Evolutionary conservation across 2,329 filamentous ascomycete genomes (phyloP).

Genomic region (Phialemoniopsis sp.): DNA sequence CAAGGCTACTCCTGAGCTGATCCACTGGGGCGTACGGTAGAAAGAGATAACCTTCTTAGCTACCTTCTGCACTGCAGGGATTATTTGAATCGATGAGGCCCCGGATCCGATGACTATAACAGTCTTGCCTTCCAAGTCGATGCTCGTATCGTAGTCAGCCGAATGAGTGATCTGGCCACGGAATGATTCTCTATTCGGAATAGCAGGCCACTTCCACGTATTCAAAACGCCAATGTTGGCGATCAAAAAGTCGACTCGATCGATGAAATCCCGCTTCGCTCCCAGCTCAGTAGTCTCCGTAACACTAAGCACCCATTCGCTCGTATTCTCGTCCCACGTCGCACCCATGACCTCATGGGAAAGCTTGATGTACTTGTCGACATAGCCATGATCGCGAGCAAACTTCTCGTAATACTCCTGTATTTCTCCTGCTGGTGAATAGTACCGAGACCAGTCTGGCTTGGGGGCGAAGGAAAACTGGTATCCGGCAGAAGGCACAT

Average conservation of each 20-base stretch:
- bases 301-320: slow-evolving; percentile 27
- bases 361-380: slow-evolving; percentile 37
- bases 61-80: slow-evolving; percentile 12
- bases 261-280: slow-evolving; percentile 11
- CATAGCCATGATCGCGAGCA: slow-evolving; percentile 20
- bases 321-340: slow-evolving; percentile 35
- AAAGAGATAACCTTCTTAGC: slow-evolving; percentile 8
- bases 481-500: too few relatives aligned
- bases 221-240: slow-evolving; percentile 13
- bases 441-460: slow-evolving; percentile 22
- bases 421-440: slow-evolving; percentile 15
- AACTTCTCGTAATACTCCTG: slow-evolving; percentile 23
- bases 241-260: slow-evolving; percentile 11
- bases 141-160: slow-evolving; percentile 15
- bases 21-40: slow-evolving; percentile 8
- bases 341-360: slow-evolving; percentile 35
- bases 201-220: slow-evolving; percentile 17
- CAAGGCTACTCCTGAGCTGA: too few relatives aligned
- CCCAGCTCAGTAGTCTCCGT: too few relatives aligned
- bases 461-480: slow-evolving; percentile 19
- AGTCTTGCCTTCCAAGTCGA: slow-evolving; percentile 14
- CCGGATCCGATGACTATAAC: slow-evolving; percentile 24
- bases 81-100: slow-evolving; percentile 21
- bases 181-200: slow-evolving; percentile 25
- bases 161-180: slow-evolving; percentile 20